Conservation (phyloP, 2,329 filamentous ascomycete species). For the Didymella lethalis region DNA sequence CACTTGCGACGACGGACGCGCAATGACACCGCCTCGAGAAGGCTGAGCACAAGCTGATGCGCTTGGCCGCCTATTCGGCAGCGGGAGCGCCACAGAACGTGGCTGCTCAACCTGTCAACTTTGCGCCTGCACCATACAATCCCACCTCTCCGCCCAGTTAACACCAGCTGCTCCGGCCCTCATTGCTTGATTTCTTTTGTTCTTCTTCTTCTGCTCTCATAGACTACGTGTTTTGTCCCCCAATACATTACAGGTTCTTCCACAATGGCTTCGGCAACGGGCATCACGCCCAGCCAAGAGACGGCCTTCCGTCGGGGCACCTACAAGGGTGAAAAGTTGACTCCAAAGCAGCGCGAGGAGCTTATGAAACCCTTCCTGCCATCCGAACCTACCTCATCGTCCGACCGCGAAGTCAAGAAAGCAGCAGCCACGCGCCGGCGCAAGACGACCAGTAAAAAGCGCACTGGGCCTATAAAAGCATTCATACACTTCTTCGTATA, state of each 20-base stretch:
- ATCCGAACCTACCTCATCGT: constrained; percentile 46
- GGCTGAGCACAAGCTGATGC: constrained; percentile 44
- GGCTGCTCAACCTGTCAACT: constrained; percentile 37
- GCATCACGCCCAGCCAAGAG: constrained; percentile 42
- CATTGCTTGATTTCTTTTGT: constrained; percentile 4
- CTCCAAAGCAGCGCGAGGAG: constrained; percentile 58
- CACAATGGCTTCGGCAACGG: constrained; percentile 46
- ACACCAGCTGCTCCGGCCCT: constrained; percentile 5
- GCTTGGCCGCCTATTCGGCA: constrained; percentile 36
- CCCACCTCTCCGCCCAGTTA: constrained; percentile 24
- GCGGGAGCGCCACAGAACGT: constrained; percentile 39
- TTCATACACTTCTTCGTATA: constrained; percentile 74
- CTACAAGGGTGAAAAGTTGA: constrained; percentile 53
- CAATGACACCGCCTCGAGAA: constrained; percentile 41
- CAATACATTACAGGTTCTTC: constrained; percentile 8
- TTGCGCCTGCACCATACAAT: constrained; percentile 27
- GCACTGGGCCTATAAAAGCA: constrained; percentile 63
- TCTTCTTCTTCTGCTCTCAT: constrained; percentile 7
- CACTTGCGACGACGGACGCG: constrained; percentile 39
- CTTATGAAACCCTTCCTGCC: constrained; percentile 63
- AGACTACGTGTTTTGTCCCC: constrained; percentile 14
- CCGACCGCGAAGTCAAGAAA: constrained; percentile 23
- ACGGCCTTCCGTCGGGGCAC: constrained; percentile 47
- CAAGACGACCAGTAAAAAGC: constrained; percentile 52
- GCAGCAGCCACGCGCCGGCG: constrained; percentile 26